Conservation (phyloP, 2,329 filamentous ascomycete genomes). For the Xylaria arbuscula region DNA sequence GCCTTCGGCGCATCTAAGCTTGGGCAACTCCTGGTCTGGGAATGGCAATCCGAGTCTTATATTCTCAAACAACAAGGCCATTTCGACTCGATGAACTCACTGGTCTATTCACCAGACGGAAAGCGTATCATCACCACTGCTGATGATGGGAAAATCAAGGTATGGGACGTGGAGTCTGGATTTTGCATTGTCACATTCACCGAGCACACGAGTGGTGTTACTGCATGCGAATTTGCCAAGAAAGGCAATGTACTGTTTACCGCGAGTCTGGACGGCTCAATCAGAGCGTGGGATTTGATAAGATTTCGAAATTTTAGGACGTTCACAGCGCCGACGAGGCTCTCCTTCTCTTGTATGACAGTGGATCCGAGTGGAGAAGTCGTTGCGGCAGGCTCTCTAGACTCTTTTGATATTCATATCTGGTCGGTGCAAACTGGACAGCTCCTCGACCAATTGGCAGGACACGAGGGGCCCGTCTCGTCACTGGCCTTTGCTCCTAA, state of each 20-base stretch:
- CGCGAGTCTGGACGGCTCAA: constrained; percentile 90
- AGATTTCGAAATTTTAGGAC: constrained; percentile 97
- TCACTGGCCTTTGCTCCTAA: constrained; percentile 89
- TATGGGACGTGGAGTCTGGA: constrained; percentile 96
- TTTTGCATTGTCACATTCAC: constrained; percentile 99
- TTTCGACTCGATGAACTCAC: constrained; percentile 92
- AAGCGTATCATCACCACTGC: constrained; percentile 92
- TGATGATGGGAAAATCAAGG: constrained; percentile 97
- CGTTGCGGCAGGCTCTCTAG: constrained; percentile 91
- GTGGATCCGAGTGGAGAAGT: constrained; percentile 98
- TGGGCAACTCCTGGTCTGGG: constrained; percentile 97
- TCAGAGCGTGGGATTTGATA: constrained; percentile 95
- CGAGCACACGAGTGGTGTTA: constrained; percentile 94
- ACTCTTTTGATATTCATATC: constrained; percentile 97
- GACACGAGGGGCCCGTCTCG: constrained; percentile 94
- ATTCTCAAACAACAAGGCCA: constrained; percentile 98
- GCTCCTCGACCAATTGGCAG: constrained; percentile 87
- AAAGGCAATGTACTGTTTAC: constrained; percentile 97
- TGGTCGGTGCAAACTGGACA: constrained; percentile 99
- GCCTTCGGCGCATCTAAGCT: constrained; percentile 96
- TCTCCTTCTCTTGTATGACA: constrained; percentile 93
- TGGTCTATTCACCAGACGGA: constrained; percentile 93
- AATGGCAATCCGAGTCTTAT: constrained; percentile 99
- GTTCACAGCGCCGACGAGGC: constrained; percentile 89
- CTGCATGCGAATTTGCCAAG: constrained; percentile 93